Conservation (phyloP, 2,329 filamentous ascomycete species). For the Leptographium galeiforme region DNA sequence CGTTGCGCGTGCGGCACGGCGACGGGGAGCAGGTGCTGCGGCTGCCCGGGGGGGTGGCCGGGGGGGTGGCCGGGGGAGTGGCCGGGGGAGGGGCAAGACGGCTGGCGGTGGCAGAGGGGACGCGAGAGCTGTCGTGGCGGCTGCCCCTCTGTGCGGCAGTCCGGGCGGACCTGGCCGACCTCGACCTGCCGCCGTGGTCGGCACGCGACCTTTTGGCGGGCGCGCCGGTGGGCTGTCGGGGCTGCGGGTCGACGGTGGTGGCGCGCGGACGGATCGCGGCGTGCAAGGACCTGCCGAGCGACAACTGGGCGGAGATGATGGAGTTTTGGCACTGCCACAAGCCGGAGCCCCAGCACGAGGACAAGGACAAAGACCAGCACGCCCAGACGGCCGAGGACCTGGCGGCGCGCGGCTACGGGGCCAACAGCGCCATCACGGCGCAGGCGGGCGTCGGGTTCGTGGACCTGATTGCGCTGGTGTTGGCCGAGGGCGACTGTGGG, state of each 20-base stretch:
- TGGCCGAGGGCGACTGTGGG: slow-evolving; percentile 53
- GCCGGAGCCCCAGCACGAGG: slow-evolving; percentile 34
- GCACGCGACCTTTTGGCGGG: slow-evolving; percentile 31
- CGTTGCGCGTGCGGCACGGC: slow-evolving; percentile 34
- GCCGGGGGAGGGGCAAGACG: slow-evolving; percentile 13
- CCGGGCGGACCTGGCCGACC: neutral
- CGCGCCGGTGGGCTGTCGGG: slow-evolving; percentile 27
- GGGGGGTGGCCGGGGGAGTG: slow-evolving; percentile 24
- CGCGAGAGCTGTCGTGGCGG: slow-evolving; percentile 28
- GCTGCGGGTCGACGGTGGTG: slow-evolving; percentile 26
- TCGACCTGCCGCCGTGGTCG: slow-evolving; percentile 36
- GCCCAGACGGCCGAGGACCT: slow-evolving; percentile 28
- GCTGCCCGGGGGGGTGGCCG: slow-evolving; percentile 29
- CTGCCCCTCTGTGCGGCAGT: slow-evolving; percentile 22
- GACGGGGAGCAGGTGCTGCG: slow-evolving; percentile 20
- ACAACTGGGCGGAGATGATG: slow-evolving; percentile 99
- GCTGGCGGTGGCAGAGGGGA: slow-evolving; percentile 12
- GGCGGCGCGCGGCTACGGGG: slow-evolving; percentile 66
- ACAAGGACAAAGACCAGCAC: too few relatives aligned
- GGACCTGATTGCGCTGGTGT: slow-evolving; percentile 63
- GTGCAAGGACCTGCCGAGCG: slow-evolving; percentile 92
- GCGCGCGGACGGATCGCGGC: slow-evolving; percentile 24
- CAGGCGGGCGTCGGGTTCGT: slow-evolving; percentile 59
- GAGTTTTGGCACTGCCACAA: slow-evolving; percentile 99
- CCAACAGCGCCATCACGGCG: slow-evolving; percentile 59